phyloP scores from a whole-genome alignment of 345 rosid species.

The Lepidium sativum region DNA sequence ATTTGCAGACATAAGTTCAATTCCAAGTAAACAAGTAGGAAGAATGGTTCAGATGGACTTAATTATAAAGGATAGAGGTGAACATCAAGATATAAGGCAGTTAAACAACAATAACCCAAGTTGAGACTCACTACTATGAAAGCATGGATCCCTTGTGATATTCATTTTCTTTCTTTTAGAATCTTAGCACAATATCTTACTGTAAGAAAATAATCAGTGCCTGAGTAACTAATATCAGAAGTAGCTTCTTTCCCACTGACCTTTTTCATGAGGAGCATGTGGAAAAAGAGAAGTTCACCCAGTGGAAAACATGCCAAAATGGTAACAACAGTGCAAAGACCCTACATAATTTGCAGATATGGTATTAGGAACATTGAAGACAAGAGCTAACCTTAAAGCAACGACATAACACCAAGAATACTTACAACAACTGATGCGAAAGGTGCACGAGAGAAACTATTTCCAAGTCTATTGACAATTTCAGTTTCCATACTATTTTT shows the following conservation, averaged over 20 bases:
- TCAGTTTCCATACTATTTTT: constrained; percentile 73
- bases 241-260: constrained; percentile 29
- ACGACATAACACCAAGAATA: constrained; percentile 7
- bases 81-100: neutral
- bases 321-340: constrained; percentile 70
- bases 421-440: constrained; percentile 86
- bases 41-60: neutral
- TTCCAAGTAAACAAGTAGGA: neutral
- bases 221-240: neutral
- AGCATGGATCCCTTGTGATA: neutral
- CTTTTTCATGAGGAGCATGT: constrained; percentile 78
- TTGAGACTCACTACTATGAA: neutral
- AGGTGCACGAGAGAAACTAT: constrained; percentile 85
- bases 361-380: constrained; percentile 11
- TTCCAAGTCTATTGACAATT: constrained; percentile 89
- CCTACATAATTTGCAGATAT: constrained; percentile 36
- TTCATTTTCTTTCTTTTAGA: neutral
- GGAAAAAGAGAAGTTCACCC: constrained; percentile 92
- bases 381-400: constrained; percentile 12
- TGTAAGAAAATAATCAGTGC: neutral
- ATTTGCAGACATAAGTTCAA: neutral
- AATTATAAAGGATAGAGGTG: neutral
- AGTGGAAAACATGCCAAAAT: constrained; percentile 70
- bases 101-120: neutral
- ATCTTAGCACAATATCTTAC: neutral